phyloP scores from a whole-genome alignment of 2,329 filamentous ascomycete genomes.

The Hymenoscyphus infarciens region DNA sequence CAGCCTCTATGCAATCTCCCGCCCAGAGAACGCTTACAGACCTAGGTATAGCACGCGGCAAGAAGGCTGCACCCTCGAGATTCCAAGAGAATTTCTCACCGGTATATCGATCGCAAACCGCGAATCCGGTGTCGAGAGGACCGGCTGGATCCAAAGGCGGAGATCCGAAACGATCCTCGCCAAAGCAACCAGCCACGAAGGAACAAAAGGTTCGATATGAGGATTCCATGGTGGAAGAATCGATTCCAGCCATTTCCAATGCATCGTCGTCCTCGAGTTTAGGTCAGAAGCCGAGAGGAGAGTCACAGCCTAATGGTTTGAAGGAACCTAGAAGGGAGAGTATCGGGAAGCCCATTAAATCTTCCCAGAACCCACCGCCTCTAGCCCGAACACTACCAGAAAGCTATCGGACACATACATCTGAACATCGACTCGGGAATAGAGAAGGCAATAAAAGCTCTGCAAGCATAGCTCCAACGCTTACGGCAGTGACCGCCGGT shows the following conservation, averaged over 20 bases:
- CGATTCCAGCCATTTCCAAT: not conserved
- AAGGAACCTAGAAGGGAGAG: not conserved
- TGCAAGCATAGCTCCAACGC: slow-evolving; percentile 29
- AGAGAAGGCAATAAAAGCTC: slow-evolving; percentile 18
- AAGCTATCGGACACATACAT: not conserved
- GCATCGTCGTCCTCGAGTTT: not conserved
- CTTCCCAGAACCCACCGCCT: not conserved
- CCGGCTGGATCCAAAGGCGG: not conserved
- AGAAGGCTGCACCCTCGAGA: slow-evolving; percentile 7
- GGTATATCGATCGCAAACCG: not conserved
- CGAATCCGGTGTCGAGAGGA: not conserved
- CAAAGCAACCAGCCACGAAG: not conserved
- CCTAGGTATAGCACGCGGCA: slow-evolving; percentile 10
- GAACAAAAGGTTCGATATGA: not conserved
- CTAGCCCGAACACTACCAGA: not conserved
- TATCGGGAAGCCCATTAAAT: not conserved
- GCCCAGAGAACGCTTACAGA: slow-evolving; percentile 13
- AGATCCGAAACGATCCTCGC: not conserved
- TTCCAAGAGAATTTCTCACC: slow-evolving; percentile 27
- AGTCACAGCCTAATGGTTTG: not conserved
- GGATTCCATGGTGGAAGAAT: not conserved
- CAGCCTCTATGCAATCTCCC: slow-evolving; percentile 3
- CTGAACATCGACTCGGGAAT: not conserved
- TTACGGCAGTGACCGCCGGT: slow-evolving; percentile 25
- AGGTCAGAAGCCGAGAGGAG: not conserved